A percentile compares a stretch with the other conserved stretches of the same genome.
phyloP scores from a whole-genome alignment of 805 yeast genomes.

The Jamesozyma hellenica region DNA sequence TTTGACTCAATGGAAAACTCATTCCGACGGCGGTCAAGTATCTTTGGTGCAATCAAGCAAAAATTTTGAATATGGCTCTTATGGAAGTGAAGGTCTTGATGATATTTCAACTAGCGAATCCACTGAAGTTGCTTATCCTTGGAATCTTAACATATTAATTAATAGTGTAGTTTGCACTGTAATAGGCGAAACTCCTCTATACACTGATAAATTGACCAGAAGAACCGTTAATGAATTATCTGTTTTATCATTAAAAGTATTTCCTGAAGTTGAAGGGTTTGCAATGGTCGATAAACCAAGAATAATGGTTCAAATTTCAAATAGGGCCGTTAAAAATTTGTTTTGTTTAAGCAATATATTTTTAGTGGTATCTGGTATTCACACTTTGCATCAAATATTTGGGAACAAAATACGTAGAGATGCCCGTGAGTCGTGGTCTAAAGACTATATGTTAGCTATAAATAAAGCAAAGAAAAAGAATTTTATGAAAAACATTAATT shows the following conservation, averaged over 20 bases:
- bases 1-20: slow-evolving; percentile 22
- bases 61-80: slow-evolving; percentile 6
- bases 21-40: slow-evolving; percentile 8
- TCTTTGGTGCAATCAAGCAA: slow-evolving; percentile 15
- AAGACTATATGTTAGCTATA: slow-evolving; percentile 17
- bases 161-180: slow-evolving; percentile 21
- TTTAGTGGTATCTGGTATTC: slow-evolving; percentile 36
- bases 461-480: slow-evolving; percentile 12
- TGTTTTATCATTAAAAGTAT: slow-evolving; percentile 15
- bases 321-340: slow-evolving; percentile 25
- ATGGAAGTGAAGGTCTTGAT: slow-evolving; percentile 11
- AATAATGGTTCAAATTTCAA: slow-evolving; percentile 18
- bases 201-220: slow-evolving; percentile 16
- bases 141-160: slow-evolving; percentile 20
- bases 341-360: slow-evolving; percentile 38
- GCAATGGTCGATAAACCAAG: slow-evolving; percentile 14
- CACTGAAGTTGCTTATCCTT: slow-evolving; percentile 25
- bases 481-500: slow-evolving; percentile 9
- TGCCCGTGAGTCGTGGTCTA: slow-evolving; percentile 22
- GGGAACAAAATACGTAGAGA: slow-evolving; percentile 23
- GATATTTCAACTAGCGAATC: slow-evolving; percentile 25
- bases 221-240: slow-evolving; percentile 30
- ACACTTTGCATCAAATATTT: slow-evolving; percentile 35
- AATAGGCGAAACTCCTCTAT: slow-evolving; percentile 27
- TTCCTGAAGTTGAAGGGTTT: slow-evolving; percentile 19